phyloP scores from a whole-genome alignment of 345 rosid species.

The Turritis glabra region DNA sequence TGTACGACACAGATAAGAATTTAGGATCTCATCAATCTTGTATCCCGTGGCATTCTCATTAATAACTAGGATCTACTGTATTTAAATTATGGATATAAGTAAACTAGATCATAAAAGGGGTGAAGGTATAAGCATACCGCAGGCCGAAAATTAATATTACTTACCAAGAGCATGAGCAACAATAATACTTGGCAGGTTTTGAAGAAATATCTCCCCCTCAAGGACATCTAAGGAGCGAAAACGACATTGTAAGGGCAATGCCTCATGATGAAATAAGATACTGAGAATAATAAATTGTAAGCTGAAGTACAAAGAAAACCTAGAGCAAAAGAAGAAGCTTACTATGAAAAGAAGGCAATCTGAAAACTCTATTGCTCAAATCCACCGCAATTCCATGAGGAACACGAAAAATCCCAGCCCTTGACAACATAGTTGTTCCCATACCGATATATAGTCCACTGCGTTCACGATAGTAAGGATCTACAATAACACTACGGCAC shows the following conservation, averaged over 20 bases:
- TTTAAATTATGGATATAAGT: not conserved
- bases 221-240: conserved; percentile 70
- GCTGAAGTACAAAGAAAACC: conserved; percentile 9
- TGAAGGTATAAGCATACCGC: conserved; percentile 1
- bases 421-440: conserved; percentile 86
- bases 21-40: not conserved
- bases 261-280: conserved; percentile 14
- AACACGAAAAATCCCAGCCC: conserved; percentile 93
- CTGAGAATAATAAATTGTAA: conserved; percentile 21
- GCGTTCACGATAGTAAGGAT: conserved; percentile 75
- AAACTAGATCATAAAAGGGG: not conserved
- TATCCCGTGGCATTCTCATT: not conserved
- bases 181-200: conserved; percentile 89
- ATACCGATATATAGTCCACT: conserved; percentile 86
- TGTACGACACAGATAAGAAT: conserved; percentile 31
- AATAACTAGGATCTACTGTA: not conserved
- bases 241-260: conserved; percentile 6
- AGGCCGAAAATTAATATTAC: not conserved
- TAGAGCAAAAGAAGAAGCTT: conserved; percentile 29
- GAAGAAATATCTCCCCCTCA: conserved; percentile 95
- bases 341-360: conserved; percentile 84
- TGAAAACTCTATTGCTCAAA: conserved; percentile 72
- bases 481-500: conserved; percentile 47
- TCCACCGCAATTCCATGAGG: conserved; percentile 82
- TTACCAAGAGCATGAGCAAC: conserved; percentile 91